phyloP scores from a whole-genome alignment of 1,284 basidiomycete genomes.

The Boletus sp. region DNA sequence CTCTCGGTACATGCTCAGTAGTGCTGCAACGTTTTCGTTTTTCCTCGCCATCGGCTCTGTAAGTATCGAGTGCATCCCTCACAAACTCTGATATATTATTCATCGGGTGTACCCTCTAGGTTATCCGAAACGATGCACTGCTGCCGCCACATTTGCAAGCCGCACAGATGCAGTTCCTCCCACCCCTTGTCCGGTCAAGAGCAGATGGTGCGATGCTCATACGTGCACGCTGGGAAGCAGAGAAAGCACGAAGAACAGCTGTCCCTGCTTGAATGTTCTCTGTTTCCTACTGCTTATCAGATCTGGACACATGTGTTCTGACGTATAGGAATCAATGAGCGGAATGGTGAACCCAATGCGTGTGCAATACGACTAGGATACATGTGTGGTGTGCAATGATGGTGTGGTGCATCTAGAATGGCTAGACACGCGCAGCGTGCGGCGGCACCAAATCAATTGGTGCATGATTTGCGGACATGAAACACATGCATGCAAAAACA shows the following conservation, averaged over 20 bases:
- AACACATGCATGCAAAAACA: slow-evolving; percentile 8
- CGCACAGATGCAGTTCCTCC: slow-evolving; percentile 51
- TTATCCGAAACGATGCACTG: slow-evolving; percentile 67
- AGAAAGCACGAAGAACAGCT: slow-evolving; percentile 38
- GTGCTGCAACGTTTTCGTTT: slow-evolving; percentile 82
- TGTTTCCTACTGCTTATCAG: slow-evolving; percentile 7
- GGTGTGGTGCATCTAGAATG: slow-evolving; percentile 12
- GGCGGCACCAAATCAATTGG: slow-evolving; percentile 23
- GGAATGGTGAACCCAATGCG: slow-evolving; percentile 10
- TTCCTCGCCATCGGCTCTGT: slow-evolving; percentile 84
- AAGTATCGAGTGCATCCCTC: slow-evolving; percentile 26
- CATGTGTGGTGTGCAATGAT: slow-evolving; percentile 16
- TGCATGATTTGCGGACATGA: slow-evolving; percentile 16
- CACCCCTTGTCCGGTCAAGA: slow-evolving; percentile 53
- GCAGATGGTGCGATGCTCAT: slow-evolving; percentile 64
- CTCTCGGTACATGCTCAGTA: slow-evolving; percentile 92
- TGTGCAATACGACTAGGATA: slow-evolving; percentile 16
- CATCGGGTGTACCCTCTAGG: slow-evolving; percentile 39
- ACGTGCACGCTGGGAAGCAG: slow-evolving; percentile 66
- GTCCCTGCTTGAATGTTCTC: slow-evolving; percentile 6
- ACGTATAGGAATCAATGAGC: slow-evolving; percentile 8
- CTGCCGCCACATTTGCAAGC: slow-evolving; percentile 59
- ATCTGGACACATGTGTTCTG: slow-evolving; percentile 14
- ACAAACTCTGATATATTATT: slow-evolving; percentile 4
- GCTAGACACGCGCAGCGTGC: slow-evolving; percentile 30